Conservation (phyloP, 2,329 filamentous ascomycete genomes). For the Ophiostoma perfectum region DNA sequence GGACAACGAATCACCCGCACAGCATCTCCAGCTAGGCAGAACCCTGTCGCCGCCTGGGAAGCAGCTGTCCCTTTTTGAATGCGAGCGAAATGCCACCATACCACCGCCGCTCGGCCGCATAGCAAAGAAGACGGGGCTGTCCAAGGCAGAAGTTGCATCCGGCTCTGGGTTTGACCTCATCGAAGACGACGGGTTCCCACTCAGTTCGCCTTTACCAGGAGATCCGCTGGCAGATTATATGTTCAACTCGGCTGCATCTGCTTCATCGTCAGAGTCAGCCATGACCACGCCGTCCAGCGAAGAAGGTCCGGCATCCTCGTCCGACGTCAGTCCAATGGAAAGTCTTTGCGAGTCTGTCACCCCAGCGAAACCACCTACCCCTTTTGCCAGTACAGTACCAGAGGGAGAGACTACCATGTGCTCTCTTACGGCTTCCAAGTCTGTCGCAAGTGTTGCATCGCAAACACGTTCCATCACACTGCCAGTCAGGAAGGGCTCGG, state of each 20-base stretch:
- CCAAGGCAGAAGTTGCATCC: slow-evolving; percentile 19
- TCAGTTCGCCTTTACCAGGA: neutral
- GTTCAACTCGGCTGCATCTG: neutral
- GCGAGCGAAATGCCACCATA: slow-evolving; percentile 13
- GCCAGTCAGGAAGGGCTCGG: slow-evolving; percentile 67
- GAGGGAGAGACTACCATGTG: neutral
- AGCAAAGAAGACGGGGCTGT: slow-evolving; percentile 14
- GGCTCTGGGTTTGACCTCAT: slow-evolving; percentile 18
- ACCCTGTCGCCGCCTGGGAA: slow-evolving; percentile 13
- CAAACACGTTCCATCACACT: slow-evolving; percentile 99
- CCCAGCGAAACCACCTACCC: neutral
- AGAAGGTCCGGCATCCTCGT: neutral
- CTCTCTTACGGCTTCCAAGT: slow-evolving; percentile 25
- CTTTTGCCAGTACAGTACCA: neutral
- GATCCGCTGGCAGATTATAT: neutral
- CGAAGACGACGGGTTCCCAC: slow-evolving; percentile 9
- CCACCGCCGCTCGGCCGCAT: slow-evolving; percentile 14
- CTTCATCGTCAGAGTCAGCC: neutral
- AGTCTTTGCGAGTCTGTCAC: neutral
- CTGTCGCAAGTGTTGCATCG: slow-evolving; percentile 89
- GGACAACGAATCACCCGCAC: neutral
- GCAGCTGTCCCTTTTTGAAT: slow-evolving; percentile 16
- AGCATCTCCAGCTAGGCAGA: neutral
- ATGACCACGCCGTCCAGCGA: neutral
- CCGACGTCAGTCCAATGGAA: neutral